phyloP scores from a whole-genome alignment of 805 yeast genomes.

The Candida sphagnicola region DNA sequence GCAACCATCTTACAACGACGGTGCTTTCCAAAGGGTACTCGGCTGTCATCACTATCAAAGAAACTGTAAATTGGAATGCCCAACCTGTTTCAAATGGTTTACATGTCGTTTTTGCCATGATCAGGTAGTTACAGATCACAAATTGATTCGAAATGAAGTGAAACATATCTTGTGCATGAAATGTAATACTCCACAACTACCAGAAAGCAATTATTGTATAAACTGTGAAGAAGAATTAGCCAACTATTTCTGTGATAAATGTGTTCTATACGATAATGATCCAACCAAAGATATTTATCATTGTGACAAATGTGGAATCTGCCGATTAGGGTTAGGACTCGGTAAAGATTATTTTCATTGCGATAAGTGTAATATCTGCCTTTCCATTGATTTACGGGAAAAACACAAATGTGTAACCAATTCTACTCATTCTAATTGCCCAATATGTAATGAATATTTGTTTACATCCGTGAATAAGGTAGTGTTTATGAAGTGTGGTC shows the following conservation, averaged over 20 bases:
- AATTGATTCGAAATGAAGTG: slow-evolving; percentile 53
- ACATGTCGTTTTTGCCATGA: slow-evolving; percentile 88
- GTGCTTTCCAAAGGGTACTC: slow-evolving; percentile 36
- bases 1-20: slow-evolving; percentile 44
- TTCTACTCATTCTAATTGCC: slow-evolving; percentile 87
- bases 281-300: slow-evolving; percentile 78
- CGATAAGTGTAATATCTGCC: slow-evolving; percentile 82
- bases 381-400: slow-evolving; percentile 71
- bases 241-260: slow-evolving; percentile 69
- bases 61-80: slow-evolving; percentile 80
- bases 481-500: slow-evolving; percentile 92
- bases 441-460: slow-evolving; percentile 88
- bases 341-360: slow-evolving; percentile 92
- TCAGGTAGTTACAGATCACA: slow-evolving; percentile 50
- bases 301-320: slow-evolving; percentile 89
- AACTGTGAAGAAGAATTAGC: slow-evolving; percentile 68
- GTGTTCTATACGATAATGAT: slow-evolving; percentile 83
- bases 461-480: slow-evolving; percentile 79
- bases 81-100: slow-evolving; percentile 69
- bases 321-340: slow-evolving; percentile 83
- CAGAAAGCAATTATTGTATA: slow-evolving; percentile 61
- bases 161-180: slow-evolving; percentile 75
- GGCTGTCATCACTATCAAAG: slow-evolving; percentile 87
- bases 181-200: slow-evolving; percentile 72
- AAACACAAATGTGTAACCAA: slow-evolving; percentile 82